Conservation (phyloP, 805 yeast genomes). For the Barnettozyma californica region DNA sequence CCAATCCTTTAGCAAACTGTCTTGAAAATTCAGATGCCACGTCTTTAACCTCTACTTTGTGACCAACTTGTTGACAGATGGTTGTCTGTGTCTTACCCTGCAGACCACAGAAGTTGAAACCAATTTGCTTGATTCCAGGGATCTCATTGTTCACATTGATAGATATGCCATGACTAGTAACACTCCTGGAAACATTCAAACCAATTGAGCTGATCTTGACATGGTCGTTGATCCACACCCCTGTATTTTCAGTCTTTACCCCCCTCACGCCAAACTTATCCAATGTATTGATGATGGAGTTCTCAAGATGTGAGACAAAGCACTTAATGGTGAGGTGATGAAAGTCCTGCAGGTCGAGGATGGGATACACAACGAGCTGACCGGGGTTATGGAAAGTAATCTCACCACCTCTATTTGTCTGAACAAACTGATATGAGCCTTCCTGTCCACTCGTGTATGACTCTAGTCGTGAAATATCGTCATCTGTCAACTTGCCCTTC, state of each 20-base stretch:
- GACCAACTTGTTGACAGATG: conserved; percentile 30
- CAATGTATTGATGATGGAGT: conserved; percentile 47
- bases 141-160: conserved; percentile 75
- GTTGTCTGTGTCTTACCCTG: conserved; percentile 56
- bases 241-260: conserved; percentile 61
- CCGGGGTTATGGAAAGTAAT: conserved; percentile 97
- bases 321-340: conserved; percentile 53
- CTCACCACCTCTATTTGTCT: conserved; percentile 89
- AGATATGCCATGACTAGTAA: conserved; percentile 88
- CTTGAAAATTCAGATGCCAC: conserved; percentile 41
- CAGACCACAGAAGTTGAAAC: conserved; percentile 82
- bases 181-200: conserved; percentile 73
- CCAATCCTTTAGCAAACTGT: conserved; percentile 37
- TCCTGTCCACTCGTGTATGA: not conserved
- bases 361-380: conserved; percentile 80
- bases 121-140: conserved; percentile 52
- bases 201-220: conserved; percentile 86
- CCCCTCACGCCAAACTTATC: conserved; percentile 37
- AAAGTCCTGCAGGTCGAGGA: conserved; percentile 64
- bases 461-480: conserved; percentile 23
- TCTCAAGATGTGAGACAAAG: conserved; percentile 59
- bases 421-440: conserved; percentile 53
- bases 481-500: conserved; percentile 40
- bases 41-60: conserved; percentile 21
- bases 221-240: conserved; percentile 69